Evolutionary conservation across 2,329 filamentous ascomycete species (phyloP), one percentile per base, ranked within the genome.

Genomic region (Colletotrichum nymphaeae): DNA sequence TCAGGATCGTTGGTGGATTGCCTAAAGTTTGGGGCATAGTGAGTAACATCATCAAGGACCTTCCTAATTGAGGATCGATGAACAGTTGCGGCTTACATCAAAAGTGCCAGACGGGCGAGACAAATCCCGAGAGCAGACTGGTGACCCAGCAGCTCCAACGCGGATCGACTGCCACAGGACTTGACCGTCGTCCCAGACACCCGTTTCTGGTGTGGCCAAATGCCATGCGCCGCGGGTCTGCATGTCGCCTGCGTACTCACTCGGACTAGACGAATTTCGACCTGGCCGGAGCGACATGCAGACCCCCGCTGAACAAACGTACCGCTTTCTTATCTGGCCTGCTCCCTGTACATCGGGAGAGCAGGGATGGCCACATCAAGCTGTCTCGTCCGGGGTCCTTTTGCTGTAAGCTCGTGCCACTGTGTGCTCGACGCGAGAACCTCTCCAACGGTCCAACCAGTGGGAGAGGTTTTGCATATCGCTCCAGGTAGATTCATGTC

Each of bases 41-140:
- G 5, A n/a, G 35, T 42, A 42, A 42, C 35, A 42, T 6, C 56
- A 32, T 24, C 2, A 37, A 37, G n/a, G 59, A 70, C 66, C 60
- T 60, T 62, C 70, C 60, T 69, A 42, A 60, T 70, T 2, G 19
- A 59, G 60, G 16, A 64, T 65, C 26, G 60, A 65, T 56, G 46
- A 42, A 52, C 60, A 28, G 30, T 19, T 52, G 66, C 46, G 55
- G 67, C 66, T 73, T 60, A 72, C 57, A 57, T 53, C 55, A 57
- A 63, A 73, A n/a, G 66, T 72, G 35, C 69, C 28, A n/a, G 52
- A 19, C 26, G 22, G 32, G 26, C 11, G 30, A 63, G 14, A 52
- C 9, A 11, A 35, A 19, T 7, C 19, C 5, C 1, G 14, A 32
- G 24, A 24, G 58, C 5, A 28, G 24, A 49, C 5, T 19, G 22